Evolutionary conservation across 2,329 filamentous ascomycete species (phyloP), one percentile per base, ranked within the genome.

Genomic region (Fulvia fulva): DNA sequence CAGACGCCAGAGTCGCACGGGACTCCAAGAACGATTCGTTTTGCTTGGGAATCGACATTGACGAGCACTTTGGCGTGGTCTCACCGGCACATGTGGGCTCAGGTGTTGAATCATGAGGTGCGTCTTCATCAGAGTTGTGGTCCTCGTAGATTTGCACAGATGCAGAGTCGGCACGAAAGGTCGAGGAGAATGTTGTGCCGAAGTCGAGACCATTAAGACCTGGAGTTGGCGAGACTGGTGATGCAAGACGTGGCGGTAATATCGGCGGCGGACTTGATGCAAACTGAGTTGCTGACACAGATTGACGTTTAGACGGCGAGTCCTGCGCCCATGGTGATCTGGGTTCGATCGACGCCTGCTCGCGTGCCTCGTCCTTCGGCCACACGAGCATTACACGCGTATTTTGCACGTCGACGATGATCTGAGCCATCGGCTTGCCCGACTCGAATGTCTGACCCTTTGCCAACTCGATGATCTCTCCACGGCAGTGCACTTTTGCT

Each of bases 341-440:
- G 9, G 85, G 87, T 61, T 83, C 76, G 61, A 78, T 78, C 25
- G 77, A 82, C 68, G 75, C 69, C 58, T 70, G 75, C 65, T 70
- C 69, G 44, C 83, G 76, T 71, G 80, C 74, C 76, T 84, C 46
- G 68, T 68, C 70, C 69, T 68, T 75, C n/a, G 94, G 94, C 93
- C 94, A 97, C 70, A 87, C 85, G 62, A 99, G 79, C 73, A 96
- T 81, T 46, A 97, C 91, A 63, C 94, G 89, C 55, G 91, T 87
- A 71, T 96, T 92, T 69, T 96, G 91, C 44, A 97, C 91, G 73
- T 97, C 92, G 63, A 99, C 79, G 86, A 99, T 95, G 73, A 99
- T 91, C 69, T 96, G 91, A 19, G 87, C 87, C 65, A 87, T 85
- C 71, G 92, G 90, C 28, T 91, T 92, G 75, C 96, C 90, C 58